phyloP scores from a whole-genome alignment of 768 basidiomycete genomes.

The Rossbeevera mucosa region DNA sequence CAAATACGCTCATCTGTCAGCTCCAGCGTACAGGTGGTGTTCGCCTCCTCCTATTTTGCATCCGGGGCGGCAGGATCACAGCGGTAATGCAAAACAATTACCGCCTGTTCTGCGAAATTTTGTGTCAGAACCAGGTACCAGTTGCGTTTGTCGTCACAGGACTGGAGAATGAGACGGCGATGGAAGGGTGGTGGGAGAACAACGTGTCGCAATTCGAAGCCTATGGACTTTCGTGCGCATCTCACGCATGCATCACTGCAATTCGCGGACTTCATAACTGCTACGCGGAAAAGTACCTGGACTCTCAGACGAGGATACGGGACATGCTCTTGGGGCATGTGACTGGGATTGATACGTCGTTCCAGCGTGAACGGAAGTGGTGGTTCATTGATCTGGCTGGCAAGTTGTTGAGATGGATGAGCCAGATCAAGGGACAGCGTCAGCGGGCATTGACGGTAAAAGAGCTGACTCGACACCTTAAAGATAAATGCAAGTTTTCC shows the following conservation, averaged over 20 bases:
- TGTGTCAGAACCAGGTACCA: slow-evolving; percentile 30
- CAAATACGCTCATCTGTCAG: slow-evolving; percentile 32
- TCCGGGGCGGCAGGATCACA: slow-evolving; percentile 32
- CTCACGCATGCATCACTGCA: slow-evolving; percentile 39
- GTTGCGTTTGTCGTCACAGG: slow-evolving; percentile 31
- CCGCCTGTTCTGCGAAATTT: slow-evolving; percentile 25
- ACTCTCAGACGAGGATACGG: slow-evolving; percentile 29
- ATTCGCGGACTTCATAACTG: slow-evolving; percentile 23
- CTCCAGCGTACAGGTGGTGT: slow-evolving; percentile 31
- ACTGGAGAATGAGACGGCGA: slow-evolving; percentile 29
- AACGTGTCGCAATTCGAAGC: slow-evolving; percentile 31
- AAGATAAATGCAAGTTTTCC: slow-evolving; percentile 22
- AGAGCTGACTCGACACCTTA: slow-evolving; percentile 21
- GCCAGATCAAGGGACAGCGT: slow-evolving; percentile 11
- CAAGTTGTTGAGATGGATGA: slow-evolving; percentile 17
- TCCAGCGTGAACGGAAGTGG: slow-evolving; percentile 19
- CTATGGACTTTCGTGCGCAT: slow-evolving; percentile 21
- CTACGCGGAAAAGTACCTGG: slow-evolving; percentile 27
- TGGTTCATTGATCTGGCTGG: slow-evolving; percentile 26
- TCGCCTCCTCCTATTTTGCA: slow-evolving; percentile 31
- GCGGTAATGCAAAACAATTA: slow-evolving; percentile 30
- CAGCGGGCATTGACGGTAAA: slow-evolving; percentile 15
- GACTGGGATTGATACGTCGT: slow-evolving; percentile 9
- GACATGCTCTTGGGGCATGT: slow-evolving; percentile 19
- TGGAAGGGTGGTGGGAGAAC: slow-evolving; percentile 33